A percentile compares a stretch with the other conserved stretches of the same genome.
These are phyloP conservation scores for Nicotiana benthamiana DNA, from an alignment of 257 asterid species.

Conservation along the genomic window DNA sequence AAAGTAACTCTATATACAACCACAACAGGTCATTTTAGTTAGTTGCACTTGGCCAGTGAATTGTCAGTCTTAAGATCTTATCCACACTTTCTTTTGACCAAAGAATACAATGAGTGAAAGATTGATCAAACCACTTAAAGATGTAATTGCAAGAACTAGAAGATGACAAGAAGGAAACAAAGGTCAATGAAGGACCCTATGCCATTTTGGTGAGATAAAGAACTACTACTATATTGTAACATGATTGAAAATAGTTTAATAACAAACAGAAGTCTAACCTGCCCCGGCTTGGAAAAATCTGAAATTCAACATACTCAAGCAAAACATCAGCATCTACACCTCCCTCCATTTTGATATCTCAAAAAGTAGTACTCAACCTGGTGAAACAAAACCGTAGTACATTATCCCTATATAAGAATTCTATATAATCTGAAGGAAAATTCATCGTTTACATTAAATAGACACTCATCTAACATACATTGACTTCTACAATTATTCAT, in stretches of 20 bases:
- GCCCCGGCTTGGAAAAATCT: slow-evolving; percentile 53
- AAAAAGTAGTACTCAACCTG: slow-evolving; percentile 20
- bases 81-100: background rate
- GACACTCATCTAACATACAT: background rate
- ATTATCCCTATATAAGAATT: background rate
- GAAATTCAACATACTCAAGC: slow-evolving; percentile 72
- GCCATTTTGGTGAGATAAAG: background rate
- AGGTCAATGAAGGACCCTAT: background rate
- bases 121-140: background rate
- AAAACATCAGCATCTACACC: slow-evolving; percentile 31
- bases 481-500: background rate
- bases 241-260: background rate
- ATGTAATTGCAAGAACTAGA: background rate
- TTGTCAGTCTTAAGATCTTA: background rate
- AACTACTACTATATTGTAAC: background rate
- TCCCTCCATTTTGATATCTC: slow-evolving; percentile 43
- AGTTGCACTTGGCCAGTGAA: background rate
- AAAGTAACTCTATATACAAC: background rate
- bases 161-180: background rate
- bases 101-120: background rate
- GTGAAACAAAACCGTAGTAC: slow-evolving; percentile 1
- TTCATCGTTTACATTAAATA: background rate
- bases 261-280: slow-evolving; percentile 37
- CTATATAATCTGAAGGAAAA: background rate
- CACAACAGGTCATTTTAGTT: background rate